These are phyloP conservation scores for Cylindrotheca closterium DNA, from an alignment of 108 stramenopile genomes.

Conservation along the genomic window DNA sequence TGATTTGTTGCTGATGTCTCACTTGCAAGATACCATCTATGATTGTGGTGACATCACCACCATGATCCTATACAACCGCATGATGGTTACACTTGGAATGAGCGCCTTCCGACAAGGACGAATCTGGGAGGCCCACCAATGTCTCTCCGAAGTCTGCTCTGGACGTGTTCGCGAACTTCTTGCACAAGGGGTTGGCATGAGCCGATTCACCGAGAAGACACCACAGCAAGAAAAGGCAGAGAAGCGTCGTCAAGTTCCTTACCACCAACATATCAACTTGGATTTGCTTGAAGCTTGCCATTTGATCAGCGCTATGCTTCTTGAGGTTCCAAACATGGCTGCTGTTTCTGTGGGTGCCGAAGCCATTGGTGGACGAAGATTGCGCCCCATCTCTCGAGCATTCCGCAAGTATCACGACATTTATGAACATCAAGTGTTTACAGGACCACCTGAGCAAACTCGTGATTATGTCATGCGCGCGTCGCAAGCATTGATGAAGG, in stretches of 20 bases:
- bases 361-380: conserved; percentile 40
- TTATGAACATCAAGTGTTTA: conserved; percentile 94
- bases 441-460: conserved; percentile 97
- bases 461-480: conserved; percentile 96
- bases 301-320: conserved; percentile 96
- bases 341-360: conserved; percentile 29
- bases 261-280: conserved; percentile 95
- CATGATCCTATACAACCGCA: conserved; percentile 97
- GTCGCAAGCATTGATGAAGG: conserved; percentile 82
- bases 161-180: conserved; percentile 92
- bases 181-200: conserved; percentile 90
- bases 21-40: conserved; percentile 87
- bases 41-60: conserved; percentile 83
- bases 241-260: conserved; percentile 93
- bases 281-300: conserved; percentile 97
- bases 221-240: conserved; percentile 97
- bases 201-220: conserved; percentile 85
- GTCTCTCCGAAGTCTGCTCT: conserved; percentile 91
- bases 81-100: conserved; percentile 96
- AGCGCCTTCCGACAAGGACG: conserved; percentile 96
- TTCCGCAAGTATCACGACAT: conserved; percentile 94
- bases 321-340: conserved; percentile 98
- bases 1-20: conserved; percentile 97
- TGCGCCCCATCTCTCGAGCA: conserved; percentile 83
- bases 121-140: conserved; percentile 93